These are phyloP conservation scores for Pythium grandisporangium DNA, from an alignment of 352 stramenopile genomes.

Conservation along the genomic window DNA sequence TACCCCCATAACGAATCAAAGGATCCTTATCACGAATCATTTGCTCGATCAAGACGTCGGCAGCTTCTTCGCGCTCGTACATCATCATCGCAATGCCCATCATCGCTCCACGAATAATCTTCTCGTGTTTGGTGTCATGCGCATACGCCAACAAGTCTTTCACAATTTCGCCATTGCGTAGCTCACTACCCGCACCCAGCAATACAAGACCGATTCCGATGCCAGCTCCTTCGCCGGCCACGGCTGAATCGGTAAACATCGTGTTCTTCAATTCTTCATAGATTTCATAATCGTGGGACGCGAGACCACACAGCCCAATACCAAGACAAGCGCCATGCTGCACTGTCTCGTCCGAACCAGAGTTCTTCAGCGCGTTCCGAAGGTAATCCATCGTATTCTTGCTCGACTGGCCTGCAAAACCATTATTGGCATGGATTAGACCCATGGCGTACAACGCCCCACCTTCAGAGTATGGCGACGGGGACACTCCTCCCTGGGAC, in stretches of 20 bases:
- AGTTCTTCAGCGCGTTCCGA: constrained; percentile 77
- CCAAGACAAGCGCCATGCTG: constrained; percentile 97
- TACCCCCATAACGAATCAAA: constrained; percentile 96
- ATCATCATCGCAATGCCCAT: constrained; percentile 98
- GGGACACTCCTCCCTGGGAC: constrained; percentile 79
- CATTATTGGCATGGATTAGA: constrained; percentile 97
- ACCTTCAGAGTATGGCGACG: constrained; percentile 95
- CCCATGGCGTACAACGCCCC: constrained; percentile 97
- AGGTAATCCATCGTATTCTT: constrained; percentile 82
- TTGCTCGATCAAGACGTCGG: constrained; percentile 96
- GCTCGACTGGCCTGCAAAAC: constrained; percentile 74
- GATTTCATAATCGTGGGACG: constrained; percentile 90
- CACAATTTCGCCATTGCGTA: constrained; percentile 71
- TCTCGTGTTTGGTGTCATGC: constrained; percentile 98
- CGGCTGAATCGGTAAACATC: constrained; percentile 96
- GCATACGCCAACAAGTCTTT: constrained; percentile 97
- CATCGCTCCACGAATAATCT: constrained; percentile 98
- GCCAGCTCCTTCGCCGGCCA: constrained; percentile 95
- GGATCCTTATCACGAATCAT: constrained; percentile 96
- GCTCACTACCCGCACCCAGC: constrained; percentile 89
- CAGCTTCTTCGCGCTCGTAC: constrained; percentile 96
- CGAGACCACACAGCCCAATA: constrained; percentile 94
- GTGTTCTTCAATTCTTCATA: constrained; percentile 97
- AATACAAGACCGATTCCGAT: constrained; percentile 97
- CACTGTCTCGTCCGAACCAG: constrained; percentile 93